Conservation (phyloP, 2,329 filamentous ascomycete species). For the Fusarium nisikadoi region DNA sequence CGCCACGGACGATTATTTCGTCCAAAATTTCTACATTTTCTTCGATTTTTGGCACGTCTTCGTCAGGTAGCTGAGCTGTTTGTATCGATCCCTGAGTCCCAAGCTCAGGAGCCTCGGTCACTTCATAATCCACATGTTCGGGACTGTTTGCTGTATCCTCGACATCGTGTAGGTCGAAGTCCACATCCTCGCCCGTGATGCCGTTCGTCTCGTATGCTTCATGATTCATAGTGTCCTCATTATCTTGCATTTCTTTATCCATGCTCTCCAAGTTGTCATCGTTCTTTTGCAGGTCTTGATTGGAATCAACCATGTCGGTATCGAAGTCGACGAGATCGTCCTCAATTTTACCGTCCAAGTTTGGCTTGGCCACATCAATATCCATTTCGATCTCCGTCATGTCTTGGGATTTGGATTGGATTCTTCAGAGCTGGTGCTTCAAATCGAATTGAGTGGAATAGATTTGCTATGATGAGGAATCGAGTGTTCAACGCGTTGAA, state of each 20-base stretch:
- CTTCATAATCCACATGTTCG: slow-evolving; percentile 13
- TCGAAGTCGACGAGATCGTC: slow-evolving; percentile 54
- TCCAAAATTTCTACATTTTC: slow-evolving; percentile 7
- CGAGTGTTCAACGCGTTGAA: background rate
- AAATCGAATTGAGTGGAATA: background rate
- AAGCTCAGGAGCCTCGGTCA: slow-evolving; percentile 8
- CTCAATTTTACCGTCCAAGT: slow-evolving; percentile 40
- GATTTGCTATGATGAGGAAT: background rate
- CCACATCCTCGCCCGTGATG: slow-evolving; percentile 35
- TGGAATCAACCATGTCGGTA: slow-evolving; percentile 46
- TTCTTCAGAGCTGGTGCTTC: background rate
- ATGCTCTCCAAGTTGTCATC: slow-evolving; percentile 1
- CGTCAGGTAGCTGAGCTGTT: background rate
- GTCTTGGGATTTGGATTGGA: background rate
- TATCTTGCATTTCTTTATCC: slow-evolving; percentile 35
- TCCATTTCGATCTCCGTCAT: slow-evolving; percentile 50
- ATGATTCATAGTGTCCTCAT: slow-evolving; percentile 32
- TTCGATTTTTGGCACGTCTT: slow-evolving; percentile 6
- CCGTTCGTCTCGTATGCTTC: slow-evolving; percentile 34
- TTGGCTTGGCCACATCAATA: slow-evolving; percentile 44
- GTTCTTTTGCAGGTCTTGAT: slow-evolving; percentile 20
- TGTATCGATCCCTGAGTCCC: slow-evolving; percentile 22
- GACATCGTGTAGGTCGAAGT: slow-evolving; percentile 29
- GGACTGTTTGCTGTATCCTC: slow-evolving; percentile 16
- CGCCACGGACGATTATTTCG: slow-evolving; percentile 1